These are phyloP conservation scores for Talaromyces sp. DNA, from an alignment of 2,329 filamentous ascomycete genomes.

Conservation along the genomic window DNA sequence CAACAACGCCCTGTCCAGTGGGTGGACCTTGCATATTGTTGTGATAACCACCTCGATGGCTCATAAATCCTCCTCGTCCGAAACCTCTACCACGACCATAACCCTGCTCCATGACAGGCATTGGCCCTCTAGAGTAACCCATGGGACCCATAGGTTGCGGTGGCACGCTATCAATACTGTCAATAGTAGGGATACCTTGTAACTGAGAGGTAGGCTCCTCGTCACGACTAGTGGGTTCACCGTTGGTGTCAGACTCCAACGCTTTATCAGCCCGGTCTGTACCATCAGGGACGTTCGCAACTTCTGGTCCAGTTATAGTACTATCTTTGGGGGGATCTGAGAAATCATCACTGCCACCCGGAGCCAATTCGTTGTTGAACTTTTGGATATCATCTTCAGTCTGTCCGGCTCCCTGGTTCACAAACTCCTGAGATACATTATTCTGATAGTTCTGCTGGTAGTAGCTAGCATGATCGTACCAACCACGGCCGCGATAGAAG, in stretches of 20 bases:
- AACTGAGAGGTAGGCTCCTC: conserved; percentile 19
- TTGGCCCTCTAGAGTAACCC: conserved; percentile 31
- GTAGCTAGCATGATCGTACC: conserved; percentile 36
- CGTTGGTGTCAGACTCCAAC: neutral
- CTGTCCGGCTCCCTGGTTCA: conserved; percentile 21
- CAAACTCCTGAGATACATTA: conserved; percentile 30
- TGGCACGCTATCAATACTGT: conserved; percentile 29
- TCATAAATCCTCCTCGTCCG: conserved; percentile 47
- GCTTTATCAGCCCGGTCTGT: neutral
- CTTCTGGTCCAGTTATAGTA: conserved; percentile 12
- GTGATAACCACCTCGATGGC: conserved; percentile 37
- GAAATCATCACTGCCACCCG: conserved; percentile 32
- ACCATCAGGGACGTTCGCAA: neutral
- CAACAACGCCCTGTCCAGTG: conserved; percentile 56
- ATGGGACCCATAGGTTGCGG: conserved; percentile 22
- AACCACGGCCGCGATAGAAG: conserved; percentile 39
- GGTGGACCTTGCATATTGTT: conserved; percentile 32
- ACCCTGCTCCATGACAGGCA: conserved; percentile 26
- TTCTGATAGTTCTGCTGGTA: conserved; percentile 33
- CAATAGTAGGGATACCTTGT: conserved; percentile 32
- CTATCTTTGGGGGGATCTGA: conserved; percentile 25
- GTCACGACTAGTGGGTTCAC: conserved; percentile 1
- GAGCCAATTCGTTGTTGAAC: conserved; percentile 34
- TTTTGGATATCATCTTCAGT: conserved; percentile 24
- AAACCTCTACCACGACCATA: conserved; percentile 42